Evolutionary conservation across 2,329 filamentous ascomycete genomes (phyloP).

Genomic region (Colletotrichum sp.): DNA sequence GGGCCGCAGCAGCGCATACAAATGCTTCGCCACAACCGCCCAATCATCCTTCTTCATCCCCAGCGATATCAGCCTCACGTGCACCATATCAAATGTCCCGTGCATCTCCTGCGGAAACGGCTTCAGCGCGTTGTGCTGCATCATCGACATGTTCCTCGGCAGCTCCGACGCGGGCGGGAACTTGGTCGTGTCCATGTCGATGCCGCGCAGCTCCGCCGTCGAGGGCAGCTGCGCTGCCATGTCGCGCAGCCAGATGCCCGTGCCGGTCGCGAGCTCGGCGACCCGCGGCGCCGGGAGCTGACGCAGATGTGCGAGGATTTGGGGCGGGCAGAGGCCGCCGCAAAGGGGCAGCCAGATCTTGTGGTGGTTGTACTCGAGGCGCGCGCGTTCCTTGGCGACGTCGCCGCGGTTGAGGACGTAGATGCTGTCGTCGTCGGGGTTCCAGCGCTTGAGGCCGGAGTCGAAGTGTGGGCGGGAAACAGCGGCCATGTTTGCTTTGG

Average conservation of each 20-base stretch:
- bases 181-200: slow-evolving; percentile 24
- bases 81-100: slow-evolving; percentile 21
- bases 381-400: background rate
- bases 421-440: background rate
- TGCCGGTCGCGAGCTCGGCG: slow-evolving; percentile 24
- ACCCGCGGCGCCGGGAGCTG: background rate
- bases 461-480: background rate
- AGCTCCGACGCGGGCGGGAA: slow-evolving; percentile 14
- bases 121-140: slow-evolving; percentile 2
- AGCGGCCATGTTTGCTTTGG: background rate
- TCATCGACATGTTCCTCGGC: slow-evolving; percentile 14
- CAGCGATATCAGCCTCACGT: slow-evolving; percentile 13
- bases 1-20: slow-evolving; percentile 9
- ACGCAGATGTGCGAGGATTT: background rate
- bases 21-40: slow-evolving; percentile 1
- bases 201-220: slow-evolving; percentile 17
- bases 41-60: slow-evolving; percentile 21
- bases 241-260: slow-evolving; percentile 25
- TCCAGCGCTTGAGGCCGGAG: background rate
- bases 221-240: slow-evolving; percentile 16
- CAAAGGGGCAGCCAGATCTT: background rate
- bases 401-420: slow-evolving; percentile 3
- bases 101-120: slow-evolving; percentile 15
- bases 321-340: background rate
- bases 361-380: slow-evolving; percentile 11